Evolutionary conservation across 331 rosid species (phyloP), one percentile per base, ranked within the genome.

Genomic region (Stylosanthes scabra): DNA sequence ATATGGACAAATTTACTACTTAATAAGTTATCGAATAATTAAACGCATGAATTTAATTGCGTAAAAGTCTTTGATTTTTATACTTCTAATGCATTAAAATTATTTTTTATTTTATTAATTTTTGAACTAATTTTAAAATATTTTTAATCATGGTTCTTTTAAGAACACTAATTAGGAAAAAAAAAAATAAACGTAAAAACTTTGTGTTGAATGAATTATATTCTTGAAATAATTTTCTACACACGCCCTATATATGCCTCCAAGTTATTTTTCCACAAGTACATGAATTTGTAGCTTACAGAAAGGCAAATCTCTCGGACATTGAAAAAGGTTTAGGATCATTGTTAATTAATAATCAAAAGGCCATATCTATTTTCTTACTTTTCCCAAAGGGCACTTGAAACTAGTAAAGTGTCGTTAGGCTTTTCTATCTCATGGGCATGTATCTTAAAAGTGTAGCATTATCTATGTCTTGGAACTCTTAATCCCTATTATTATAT

Each of bases 221-320:
- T n/a, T n/a, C n/a, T n/a, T n/a, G n/a, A n/a, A n/a, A n/a, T n/a
- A n/a, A n/a, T n/a, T n/a, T n/a, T n/a, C n/a, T n/a, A n/a, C n/a
- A n/a, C n/a, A n/a, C n/a, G n/a, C n/a, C n/a, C n/a, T n/a, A n/a
- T n/a, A n/a, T n/a, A n/a, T n/a, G n/a, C n/a, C n/a, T n/a, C n/a
- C n/a, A 71, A 65, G 76, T 65, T 39, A 70, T 74, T 79, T 68
- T 79, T 68, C 61, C 47, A 75, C 47, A 75, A n/a, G n/a, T n/a
- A 74, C 72, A 27, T 44, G 44, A 28, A 41, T 74, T 74, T 66
- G 55, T 68, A 66, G 68, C 29, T 71, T 82, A 82, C 71, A n/a
- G 62, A 49, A 77, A 83, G 64, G 29, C 70, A 82, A 80, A 79
- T 83, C 87, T 83, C 80, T 85, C 68, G 84, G 66, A 65, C 46